A percentile compares a stretch with the other conserved stretches of the same genome.
phyloP scores from a whole-genome alignment of 1,139 yeast genomes.

The Blastobotrys malaysiensis region DNA sequence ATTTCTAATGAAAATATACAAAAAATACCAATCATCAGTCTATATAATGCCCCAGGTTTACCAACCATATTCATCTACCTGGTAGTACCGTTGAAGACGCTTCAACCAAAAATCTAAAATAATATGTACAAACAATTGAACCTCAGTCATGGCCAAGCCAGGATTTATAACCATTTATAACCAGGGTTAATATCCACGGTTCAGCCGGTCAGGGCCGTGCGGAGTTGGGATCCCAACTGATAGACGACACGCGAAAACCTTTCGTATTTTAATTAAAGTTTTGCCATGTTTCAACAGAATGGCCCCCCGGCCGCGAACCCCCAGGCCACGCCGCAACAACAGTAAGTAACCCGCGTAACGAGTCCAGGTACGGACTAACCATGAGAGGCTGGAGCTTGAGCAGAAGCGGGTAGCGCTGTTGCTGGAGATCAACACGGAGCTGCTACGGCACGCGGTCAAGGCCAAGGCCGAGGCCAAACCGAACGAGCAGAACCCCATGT shows the following conservation, averaged over 20 bases:
- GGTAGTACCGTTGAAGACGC: too few species aligned
- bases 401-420: slow-evolving; percentile 25
- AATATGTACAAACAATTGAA: too few species aligned
- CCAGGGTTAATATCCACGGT: too few species aligned
- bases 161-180: too few species aligned
- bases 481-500: slow-evolving; percentile 19
- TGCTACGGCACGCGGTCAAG: slow-evolving; percentile 25
- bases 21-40: too few species aligned
- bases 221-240: background rate
- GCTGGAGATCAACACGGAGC: slow-evolving; percentile 32
- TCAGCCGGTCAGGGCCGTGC: too few species aligned
- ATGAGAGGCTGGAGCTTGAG: slow-evolving; percentile 16
- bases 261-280: background rate
- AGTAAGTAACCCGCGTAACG: background rate
- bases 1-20: too few species aligned
- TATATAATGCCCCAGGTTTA: too few species aligned
- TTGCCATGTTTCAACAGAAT: background rate
- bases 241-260: background rate
- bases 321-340: background rate
- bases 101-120: too few species aligned
- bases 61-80: too few species aligned
- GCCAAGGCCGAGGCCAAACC: slow-evolving; percentile 19
- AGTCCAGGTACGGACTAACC: background rate
- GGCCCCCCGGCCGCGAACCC: background rate
- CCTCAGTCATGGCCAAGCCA: too few species aligned